Evolutionary conservation across 2,329 filamentous ascomycete genomes (phyloP), one percentile per base, ranked within the genome.

Genomic region (Neocucurbitaria cava): DNA sequence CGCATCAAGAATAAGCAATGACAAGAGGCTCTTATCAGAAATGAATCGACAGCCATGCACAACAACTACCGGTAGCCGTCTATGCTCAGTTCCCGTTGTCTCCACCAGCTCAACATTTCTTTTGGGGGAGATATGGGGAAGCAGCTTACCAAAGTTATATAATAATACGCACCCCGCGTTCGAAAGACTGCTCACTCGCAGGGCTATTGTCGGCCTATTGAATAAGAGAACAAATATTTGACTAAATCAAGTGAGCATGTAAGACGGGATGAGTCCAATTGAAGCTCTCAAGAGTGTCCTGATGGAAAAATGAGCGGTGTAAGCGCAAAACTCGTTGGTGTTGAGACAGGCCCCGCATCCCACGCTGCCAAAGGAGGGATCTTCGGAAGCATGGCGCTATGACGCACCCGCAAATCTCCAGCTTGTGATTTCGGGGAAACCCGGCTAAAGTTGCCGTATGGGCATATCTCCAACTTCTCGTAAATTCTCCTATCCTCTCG

Each of bases 61-160:
- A 23, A 50, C 35, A 41, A 49, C 46, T 44, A 43, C 39, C n/a
- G 49, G 26, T 42, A 48, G 38, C 46, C 47, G 30, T 44, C 38
- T 13, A 35, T 39, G 52, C 44, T 52, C 39, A 38, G 46, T 41
- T 44, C 50, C 41, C 49, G 49, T 55, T 53, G 59, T 61, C 44
- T 57, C 56, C 38, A 58, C 51, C 43, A 56, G 53, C 46, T 39
- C 50, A 39, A 53, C 51, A 45, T 66, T 62, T 38, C 54, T 65
- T 62, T 64, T 65, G 52, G 55, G 42, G 21, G 33, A 35, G 18
- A 18, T 36, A 46, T 44, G 48, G 46, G 36, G 52, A 46, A 40
- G 23, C 41, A 36, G 58, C 60, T 63, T 63, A 63, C 60, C 33
- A 56, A 59, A 58, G 45, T 36, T 59, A 46, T 59, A 43, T 59